Conservation (phyloP, 257 asterid genomes). For the Orobanche coerulescens region DNA sequence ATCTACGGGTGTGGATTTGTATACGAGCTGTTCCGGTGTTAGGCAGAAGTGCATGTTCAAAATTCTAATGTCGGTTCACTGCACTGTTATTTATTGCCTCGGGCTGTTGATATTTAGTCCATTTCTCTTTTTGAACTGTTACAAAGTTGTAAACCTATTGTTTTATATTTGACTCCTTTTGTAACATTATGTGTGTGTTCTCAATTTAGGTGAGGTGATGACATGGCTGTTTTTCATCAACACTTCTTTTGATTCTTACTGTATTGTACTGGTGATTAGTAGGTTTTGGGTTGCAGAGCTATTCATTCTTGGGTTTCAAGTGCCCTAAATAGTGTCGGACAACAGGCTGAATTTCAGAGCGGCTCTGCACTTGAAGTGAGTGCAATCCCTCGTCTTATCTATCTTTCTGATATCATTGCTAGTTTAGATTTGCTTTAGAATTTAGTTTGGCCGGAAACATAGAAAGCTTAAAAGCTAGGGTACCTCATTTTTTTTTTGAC, state of each 20-base stretch:
- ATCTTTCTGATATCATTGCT: conserved; percentile 8
- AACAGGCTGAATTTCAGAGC: conserved; percentile 45
- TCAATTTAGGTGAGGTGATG: neutral
- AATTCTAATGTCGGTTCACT: neutral
- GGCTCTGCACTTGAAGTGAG: conserved; percentile 51
- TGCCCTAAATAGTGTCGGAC: conserved; percentile 48
- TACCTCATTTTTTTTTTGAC: conserved; percentile 19
- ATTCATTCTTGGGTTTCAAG: conserved; percentile 73
- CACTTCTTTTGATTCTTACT: conserved; percentile 19
- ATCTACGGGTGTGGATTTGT: neutral
- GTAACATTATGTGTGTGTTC: neutral
- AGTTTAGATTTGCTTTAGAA: neutral
- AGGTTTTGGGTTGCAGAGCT: conserved; percentile 82
- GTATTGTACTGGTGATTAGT: conserved; percentile 44
- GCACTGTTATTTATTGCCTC: neutral
- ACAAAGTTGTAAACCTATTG: too few species aligned
- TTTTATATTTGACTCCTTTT: neutral
- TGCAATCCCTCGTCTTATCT: conserved; percentile 15
- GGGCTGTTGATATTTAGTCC: conserved; percentile 6
- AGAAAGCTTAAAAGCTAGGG: neutral
- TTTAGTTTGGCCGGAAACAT: too few species aligned
- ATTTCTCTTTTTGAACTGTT: neutral
- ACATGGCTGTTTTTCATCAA: neutral
- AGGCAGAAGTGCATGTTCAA: neutral
- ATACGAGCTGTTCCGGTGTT: neutral